Evolutionary conservation across 2,329 filamentous ascomycete species (phyloP).

Genomic region (Ilyonectria sp.): DNA sequence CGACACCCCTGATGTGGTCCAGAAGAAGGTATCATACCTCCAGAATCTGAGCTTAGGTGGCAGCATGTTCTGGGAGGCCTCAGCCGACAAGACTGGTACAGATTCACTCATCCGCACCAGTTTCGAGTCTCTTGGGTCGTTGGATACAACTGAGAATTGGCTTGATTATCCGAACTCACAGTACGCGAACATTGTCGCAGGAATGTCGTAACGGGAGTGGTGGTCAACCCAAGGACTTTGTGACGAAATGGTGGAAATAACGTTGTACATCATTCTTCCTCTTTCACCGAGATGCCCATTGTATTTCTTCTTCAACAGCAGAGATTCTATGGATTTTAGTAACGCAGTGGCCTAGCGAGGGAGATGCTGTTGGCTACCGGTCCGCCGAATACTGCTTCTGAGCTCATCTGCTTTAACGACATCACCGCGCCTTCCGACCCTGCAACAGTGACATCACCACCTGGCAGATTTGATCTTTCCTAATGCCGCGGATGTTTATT

Average conservation of each 20-base stretch:
- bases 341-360: too few relatives aligned
- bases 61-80: constrained; percentile 90
- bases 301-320: neutral
- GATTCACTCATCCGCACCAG: constrained; percentile 72
- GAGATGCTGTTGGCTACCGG: neutral
- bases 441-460: neutral
- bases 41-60: constrained; percentile 76
- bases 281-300: neutral
- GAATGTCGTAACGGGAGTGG: constrained; percentile 18
- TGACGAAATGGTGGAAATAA: neutral
- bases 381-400: neutral
- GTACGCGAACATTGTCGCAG: constrained; percentile 66
- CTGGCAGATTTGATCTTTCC: neutral
- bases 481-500: neutral
- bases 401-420: neutral
- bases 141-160: constrained; percentile 65
- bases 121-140: constrained; percentile 57
- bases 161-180: constrained; percentile 67
- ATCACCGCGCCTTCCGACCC: neutral
- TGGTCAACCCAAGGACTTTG: neutral
- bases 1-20: constrained; percentile 73
- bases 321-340: neutral
- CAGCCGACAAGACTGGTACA: constrained; percentile 73
- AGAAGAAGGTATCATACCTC: constrained; percentile 77
- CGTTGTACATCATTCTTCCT: neutral